Percentiles rank a stretch among this genome's conserved stretches.
Evolutionary conservation across 768 basidiomycete genomes (phyloP).

Genomic region (Suillus clintonianus): DNA sequence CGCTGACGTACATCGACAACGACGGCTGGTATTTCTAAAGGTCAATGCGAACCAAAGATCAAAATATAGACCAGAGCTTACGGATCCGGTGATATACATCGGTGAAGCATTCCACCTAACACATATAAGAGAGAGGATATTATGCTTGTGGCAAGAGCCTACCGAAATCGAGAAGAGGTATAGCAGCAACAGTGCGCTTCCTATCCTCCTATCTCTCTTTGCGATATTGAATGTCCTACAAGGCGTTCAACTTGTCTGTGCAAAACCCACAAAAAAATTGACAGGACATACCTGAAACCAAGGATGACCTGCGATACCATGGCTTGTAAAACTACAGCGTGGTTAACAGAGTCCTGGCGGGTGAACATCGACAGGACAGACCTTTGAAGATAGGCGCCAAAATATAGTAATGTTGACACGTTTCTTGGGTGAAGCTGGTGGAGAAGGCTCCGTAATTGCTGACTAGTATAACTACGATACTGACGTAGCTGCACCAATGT

Average conservation of each 20-base stretch:
- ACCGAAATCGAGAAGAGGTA: slow-evolving; percentile 50
- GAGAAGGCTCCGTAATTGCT: slow-evolving; percentile 65
- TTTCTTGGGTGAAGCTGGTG: slow-evolving; percentile 43
- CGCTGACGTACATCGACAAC: slow-evolving; percentile 17
- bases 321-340: slow-evolving; percentile 53
- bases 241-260: neutral
- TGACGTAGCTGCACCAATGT: slow-evolving; percentile 30
- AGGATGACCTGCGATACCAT: slow-evolving; percentile 69
- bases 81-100: slow-evolving; percentile 53
- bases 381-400: slow-evolving; percentile 65
- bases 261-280: neutral
- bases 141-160: slow-evolving; percentile 17
- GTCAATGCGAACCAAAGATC: slow-evolving; percentile 9
- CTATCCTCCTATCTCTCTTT: slow-evolving; percentile 43
- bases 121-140: neutral
- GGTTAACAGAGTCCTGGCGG: slow-evolving; percentile 3
- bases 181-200: slow-evolving; percentile 37
- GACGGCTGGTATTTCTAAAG: slow-evolving; percentile 14
- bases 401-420: slow-evolving; percentile 52
- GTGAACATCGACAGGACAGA: slow-evolving; percentile 14
- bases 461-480: slow-evolving; percentile 49
- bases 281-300: slow-evolving; percentile 48
- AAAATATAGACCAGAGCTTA: slow-evolving; percentile 34
- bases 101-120: slow-evolving; percentile 58
- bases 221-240: slow-evolving; percentile 60